These are phyloP conservation scores for Cupressus sempervirens DNA, from an alignment of 75 land plant species.

Conservation along the genomic window DNA sequence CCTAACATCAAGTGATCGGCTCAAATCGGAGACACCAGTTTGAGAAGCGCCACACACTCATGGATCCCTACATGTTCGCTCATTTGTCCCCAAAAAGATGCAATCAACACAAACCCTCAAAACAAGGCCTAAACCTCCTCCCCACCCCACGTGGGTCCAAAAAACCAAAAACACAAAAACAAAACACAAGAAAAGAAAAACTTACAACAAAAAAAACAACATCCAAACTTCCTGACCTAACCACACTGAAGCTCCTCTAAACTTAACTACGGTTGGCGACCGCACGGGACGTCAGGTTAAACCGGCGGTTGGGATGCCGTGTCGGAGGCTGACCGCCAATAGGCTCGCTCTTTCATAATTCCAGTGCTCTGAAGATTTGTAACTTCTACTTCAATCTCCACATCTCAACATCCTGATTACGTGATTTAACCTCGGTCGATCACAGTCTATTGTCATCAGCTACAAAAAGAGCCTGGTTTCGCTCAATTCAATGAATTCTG, in stretches of 20 bases:
- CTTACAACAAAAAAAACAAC: background rate
- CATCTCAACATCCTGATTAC: background rate
- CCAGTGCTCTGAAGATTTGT: background rate
- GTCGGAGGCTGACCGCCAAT: slow-evolving; percentile 18
- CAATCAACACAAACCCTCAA: background rate
- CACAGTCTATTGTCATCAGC: background rate
- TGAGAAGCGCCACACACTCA: background rate
- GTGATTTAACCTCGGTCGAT: background rate
- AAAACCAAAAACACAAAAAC: slow-evolving; percentile 1
- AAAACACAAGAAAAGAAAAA: background rate
- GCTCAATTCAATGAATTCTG: background rate
- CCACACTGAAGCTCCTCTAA: background rate
- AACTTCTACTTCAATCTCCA: background rate
- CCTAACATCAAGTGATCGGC: background rate
- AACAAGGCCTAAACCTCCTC: background rate
- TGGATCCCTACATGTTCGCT: background rate
- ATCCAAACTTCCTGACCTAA: background rate
- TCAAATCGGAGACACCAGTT: background rate
- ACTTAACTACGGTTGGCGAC: background rate
- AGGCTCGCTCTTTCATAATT: slow-evolving; percentile 3
- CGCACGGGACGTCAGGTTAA: slow-evolving; percentile 15
- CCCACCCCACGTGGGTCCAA: slow-evolving; percentile 6
- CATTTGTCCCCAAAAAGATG: background rate
- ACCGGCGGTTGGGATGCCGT: slow-evolving; percentile 20
- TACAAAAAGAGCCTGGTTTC: background rate